These are phyloP conservation scores for Candida argentea DNA, from an alignment of 805 yeast genomes.

Conservation along the genomic window DNA sequence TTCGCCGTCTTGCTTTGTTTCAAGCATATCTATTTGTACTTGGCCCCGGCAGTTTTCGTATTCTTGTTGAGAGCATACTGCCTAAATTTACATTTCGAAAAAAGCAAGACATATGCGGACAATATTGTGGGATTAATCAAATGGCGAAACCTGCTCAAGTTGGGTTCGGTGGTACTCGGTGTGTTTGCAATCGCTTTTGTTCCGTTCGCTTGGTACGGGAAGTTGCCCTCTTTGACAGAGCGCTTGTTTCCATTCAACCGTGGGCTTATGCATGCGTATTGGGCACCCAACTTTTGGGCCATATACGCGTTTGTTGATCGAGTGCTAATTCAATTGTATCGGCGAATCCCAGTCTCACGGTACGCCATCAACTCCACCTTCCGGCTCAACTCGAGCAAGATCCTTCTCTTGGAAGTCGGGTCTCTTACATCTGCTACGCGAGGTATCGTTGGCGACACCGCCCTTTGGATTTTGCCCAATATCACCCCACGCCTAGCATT, in stretches of 20 bases:
- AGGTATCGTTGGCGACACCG: constrained; percentile 88
- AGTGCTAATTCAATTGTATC: constrained; percentile 40
- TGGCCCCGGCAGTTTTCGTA: constrained; percentile 90
- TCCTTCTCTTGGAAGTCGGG: constrained; percentile 21
- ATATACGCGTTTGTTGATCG: constrained; percentile 78
- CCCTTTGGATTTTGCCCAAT: constrained; percentile 70
- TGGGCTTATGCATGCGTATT: constrained; percentile 94
- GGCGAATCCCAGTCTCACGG: constrained; percentile 22
- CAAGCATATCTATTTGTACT: constrained; percentile 85
- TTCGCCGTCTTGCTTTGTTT: constrained; percentile 79
- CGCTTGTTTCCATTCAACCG: constrained; percentile 89
- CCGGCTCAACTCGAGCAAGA: constrained; percentile 36
- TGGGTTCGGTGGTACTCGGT: constrained; percentile 52
- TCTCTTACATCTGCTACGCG: constrained; percentile 42
- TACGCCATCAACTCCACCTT: constrained; percentile 21
- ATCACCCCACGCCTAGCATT: constrained; percentile 74
- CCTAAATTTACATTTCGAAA: constrained; percentile 31
- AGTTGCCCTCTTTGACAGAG: constrained; percentile 50
- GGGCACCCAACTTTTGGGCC: constrained; percentile 99
- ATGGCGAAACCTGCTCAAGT: constrained; percentile 49
- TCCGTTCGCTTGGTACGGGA: constrained; percentile 60
- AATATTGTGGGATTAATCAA: constrained; percentile 28
- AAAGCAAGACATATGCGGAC: constrained; percentile 13
- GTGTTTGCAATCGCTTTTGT: constrained; percentile 64
- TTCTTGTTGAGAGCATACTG: constrained; percentile 68